Percentiles rank a stretch among this genome's conserved stretches.
phyloP scores from a whole-genome alignment of 495 filamentous ascomycete species.

The Thermochaetoides thermophila region DNA sequence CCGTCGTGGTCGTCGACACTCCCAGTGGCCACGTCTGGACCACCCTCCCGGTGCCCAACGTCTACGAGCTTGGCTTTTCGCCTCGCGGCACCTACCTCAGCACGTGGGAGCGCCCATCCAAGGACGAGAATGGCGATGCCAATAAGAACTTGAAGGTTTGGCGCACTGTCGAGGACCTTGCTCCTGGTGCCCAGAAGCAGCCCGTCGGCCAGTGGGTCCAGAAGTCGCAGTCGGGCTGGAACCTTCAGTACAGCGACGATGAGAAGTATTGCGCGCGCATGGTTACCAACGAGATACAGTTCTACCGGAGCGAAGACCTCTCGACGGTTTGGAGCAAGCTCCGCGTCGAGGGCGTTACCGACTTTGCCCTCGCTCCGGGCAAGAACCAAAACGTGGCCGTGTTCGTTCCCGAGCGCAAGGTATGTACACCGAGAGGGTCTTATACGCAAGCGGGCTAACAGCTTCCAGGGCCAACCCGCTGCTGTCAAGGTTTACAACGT shows the following conservation, averaged over 20 bases:
- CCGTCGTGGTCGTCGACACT: conserved; percentile 71
- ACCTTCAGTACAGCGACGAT: conserved; percentile 88
- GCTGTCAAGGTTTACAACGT: conserved; percentile 89
- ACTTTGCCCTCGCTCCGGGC: conserved; percentile 82
- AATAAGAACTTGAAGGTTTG: conserved; percentile 95
- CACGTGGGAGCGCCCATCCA: conserved; percentile 87
- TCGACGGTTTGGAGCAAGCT: conserved; percentile 87
- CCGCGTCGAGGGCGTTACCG: conserved; percentile 75
- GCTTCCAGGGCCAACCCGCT: conserved; percentile 64
- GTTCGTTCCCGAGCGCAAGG: conserved; percentile 91
- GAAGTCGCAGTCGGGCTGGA: conserved; percentile 91
- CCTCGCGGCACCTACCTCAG: conserved; percentile 82
- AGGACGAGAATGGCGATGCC: conserved; percentile 85
- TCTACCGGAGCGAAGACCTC: conserved; percentile 78
- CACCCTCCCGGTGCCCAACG: conserved; percentile 59
- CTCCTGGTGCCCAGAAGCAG: conserved; percentile 43
- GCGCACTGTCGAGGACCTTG: conserved; percentile 50
- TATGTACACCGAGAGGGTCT: too few relatives aligned
- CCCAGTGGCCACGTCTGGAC: conserved; percentile 64
- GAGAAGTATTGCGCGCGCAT: conserved; percentile 82
- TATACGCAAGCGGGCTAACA: too few relatives aligned
- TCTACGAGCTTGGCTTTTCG: conserved; percentile 90
- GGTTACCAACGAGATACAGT: conserved; percentile 95
- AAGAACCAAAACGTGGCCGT: conserved; percentile 81
- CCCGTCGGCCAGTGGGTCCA: conserved; percentile 86